Conservation (phyloP, 768 basidiomycete species). For the Auriscalpium microsporum region DNA sequence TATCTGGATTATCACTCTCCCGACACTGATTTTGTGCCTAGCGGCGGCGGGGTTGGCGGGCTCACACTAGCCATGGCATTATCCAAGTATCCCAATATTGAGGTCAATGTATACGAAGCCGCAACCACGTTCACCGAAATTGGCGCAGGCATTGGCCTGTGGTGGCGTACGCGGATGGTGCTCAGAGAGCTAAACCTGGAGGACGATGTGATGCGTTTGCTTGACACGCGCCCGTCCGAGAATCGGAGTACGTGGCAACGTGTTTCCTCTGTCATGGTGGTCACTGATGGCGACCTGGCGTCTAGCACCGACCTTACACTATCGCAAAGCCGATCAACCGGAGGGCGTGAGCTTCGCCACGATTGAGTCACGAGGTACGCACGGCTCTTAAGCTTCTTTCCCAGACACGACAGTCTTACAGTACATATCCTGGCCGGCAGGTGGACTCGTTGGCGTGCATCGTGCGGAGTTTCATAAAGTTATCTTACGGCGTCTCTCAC, state of each 20-base stretch:
- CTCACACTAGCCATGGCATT: conserved; percentile 22
- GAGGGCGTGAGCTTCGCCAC: conserved; percentile 46
- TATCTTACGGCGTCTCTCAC: conserved; percentile 41
- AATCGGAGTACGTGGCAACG: conserved; percentile 1
- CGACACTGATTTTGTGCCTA: conserved; percentile 8
- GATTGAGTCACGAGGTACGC: conserved; percentile 48
- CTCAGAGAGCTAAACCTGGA: conserved; percentile 20
- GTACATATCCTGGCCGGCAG: conserved; percentile 6
- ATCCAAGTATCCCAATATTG: conserved; percentile 18
- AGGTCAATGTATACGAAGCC: conserved; percentile 28
- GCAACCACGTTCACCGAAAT: conserved; percentile 21
- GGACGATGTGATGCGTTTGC: conserved; percentile 15
- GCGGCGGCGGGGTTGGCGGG: conserved; percentile 24
- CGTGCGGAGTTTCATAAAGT: conserved; percentile 59
- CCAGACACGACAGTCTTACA: neutral
- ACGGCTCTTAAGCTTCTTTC: conserved; percentile 1
- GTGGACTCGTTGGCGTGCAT: conserved; percentile 37
- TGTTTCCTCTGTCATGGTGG: too few relatives aligned
- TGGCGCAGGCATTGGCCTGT: conserved; percentile 27
- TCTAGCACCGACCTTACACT: conserved; percentile 43
- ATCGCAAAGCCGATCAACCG: conserved; percentile 54
- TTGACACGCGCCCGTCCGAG: conserved; percentile 18
- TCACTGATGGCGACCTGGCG: too few relatives aligned
- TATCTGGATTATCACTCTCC: conserved; percentile 2
- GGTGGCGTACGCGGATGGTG: conserved; percentile 27